Base-by-base conservation (phyloP, 805 yeast species). In the Lipomyces orientalis region DNA sequence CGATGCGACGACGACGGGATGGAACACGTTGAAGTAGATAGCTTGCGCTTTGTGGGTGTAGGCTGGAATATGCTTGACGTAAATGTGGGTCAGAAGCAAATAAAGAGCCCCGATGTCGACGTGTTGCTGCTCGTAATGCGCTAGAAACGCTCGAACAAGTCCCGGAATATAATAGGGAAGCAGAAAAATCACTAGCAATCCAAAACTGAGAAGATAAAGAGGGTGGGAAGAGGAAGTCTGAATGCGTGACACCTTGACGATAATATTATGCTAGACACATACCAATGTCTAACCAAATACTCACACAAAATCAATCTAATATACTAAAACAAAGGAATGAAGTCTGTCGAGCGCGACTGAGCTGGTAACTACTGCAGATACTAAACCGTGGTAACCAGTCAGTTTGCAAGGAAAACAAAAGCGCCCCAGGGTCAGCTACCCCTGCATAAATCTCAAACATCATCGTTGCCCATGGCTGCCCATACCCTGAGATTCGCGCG, bases 1-100 rank as follows among this genome's bases (percentile, higher is more conserved):
- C n/a, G 49, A 43, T 43, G 9, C 49, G 52, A 37, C 10, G 6
- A 58, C 16, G 19, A 43, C 22, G 19, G 61, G 61, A 22, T 14
- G 19, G 14, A 22, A 10, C 35, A 39, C 67, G n/a, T 19, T 63
- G 58, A 31, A 54, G 31, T 64, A 29, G 22, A 12, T 34, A 2
- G 10, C 4, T 25, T 55, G 51, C n/a, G 8, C 39, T n/a, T 19
- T 14, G 29, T 7, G 8, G 8, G 12, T 64, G 35, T 35, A 25
- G 33, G 5, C 25, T 19, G 67, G 68, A 22, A 25, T 33, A 25
- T 19, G 29, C 22, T 16, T 29, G 43, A 43, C 33, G 31, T 61
- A 51, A 35, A 22, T 12, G 43, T 19, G 25, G 37, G 19, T 22
- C 25, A 56, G 59, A n/a, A 25, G 10, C 16, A 56, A 16, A 33